A percentile compares a stretch with the other conserved stretches of the same genome.
Evolutionary conservation across 495 filamentous ascomycete species (phyloP).

Genomic region (Pseudoneurospora amorphoporcata): DNA sequence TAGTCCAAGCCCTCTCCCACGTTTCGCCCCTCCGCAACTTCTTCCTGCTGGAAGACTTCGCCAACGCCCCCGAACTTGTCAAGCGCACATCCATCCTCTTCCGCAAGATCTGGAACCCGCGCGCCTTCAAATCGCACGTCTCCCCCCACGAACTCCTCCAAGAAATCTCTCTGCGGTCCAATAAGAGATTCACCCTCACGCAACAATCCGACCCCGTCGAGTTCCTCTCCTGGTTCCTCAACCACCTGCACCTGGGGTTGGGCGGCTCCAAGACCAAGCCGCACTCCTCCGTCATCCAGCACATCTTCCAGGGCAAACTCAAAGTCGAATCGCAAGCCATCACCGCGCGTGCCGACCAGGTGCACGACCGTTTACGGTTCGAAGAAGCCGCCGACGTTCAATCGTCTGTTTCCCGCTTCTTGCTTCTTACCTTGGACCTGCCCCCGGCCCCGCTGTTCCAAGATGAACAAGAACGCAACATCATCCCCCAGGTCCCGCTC

Average conservation of each 20-base stretch:
- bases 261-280: constrained; percentile 85
- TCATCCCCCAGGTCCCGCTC: constrained; percentile 91
- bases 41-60: constrained; percentile 76
- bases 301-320: constrained; percentile 84
- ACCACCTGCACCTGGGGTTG: constrained; percentile 83
- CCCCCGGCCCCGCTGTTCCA: constrained; percentile 95
- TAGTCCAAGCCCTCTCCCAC: constrained; percentile 89
- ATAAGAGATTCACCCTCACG: constrained; percentile 86
- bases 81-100: constrained; percentile 84
- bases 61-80: constrained; percentile 42
- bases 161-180: constrained; percentile 80
- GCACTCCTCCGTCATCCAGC: constrained; percentile 70
- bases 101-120: constrained; percentile 96
- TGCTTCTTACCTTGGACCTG: constrained; percentile 86
- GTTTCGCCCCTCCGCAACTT: constrained; percentile 84
- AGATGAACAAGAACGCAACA: constrained; percentile 79
- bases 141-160: constrained; percentile 95
- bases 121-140: constrained; percentile 93
- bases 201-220: constrained; percentile 91
- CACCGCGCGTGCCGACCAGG: constrained; percentile 73
- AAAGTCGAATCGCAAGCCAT: constrained; percentile 91
- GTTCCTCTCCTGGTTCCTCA: constrained; percentile 94
- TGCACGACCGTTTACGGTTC: constrained; percentile 81
- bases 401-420: constrained; percentile 62
- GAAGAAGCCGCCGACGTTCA: constrained; percentile 80